Evolutionary conservation across 208 protist species (phyloP).

Genomic region (Trypanosoma caninum): DNA sequence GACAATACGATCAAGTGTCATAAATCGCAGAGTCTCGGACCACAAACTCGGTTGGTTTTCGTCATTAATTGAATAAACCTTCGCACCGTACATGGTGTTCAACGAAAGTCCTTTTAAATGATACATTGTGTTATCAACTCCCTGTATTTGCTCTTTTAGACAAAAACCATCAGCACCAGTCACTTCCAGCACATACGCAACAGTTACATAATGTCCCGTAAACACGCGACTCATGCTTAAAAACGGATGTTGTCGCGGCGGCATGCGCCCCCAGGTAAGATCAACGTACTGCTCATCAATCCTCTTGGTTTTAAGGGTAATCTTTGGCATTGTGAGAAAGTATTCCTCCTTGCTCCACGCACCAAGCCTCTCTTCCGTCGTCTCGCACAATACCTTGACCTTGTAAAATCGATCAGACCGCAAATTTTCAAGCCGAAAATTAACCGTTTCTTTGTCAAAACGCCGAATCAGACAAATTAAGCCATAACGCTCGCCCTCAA

Average conservation of each 20-base stretch:
- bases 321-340: constrained; percentile 70
- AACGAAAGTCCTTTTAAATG: constrained; percentile 48
- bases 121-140: constrained; percentile 22
- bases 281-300: constrained; percentile 78
- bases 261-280: constrained; percentile 55
- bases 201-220: constrained; percentile 37
- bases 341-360: constrained; percentile 67
- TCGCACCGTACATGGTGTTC: constrained; percentile 55
- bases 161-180: constrained; percentile 29
- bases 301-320: constrained; percentile 31
- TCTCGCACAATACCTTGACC: constrained; percentile 80
- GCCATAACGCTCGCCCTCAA: constrained; percentile 22
- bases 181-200: constrained; percentile 63
- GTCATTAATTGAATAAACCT: constrained; percentile 63
- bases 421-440: constrained; percentile 35
- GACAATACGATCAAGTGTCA: constrained; percentile 55
- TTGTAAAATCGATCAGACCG: constrained; percentile 63
- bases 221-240: constrained; percentile 26
- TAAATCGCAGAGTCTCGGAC: constrained; percentile 55
- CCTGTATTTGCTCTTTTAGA: constrained; percentile 25
- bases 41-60: constrained; percentile 50
- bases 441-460: constrained; percentile 11
- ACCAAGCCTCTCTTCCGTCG: constrained; percentile 70
- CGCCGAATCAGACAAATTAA: constrained; percentile 25
- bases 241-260: constrained; percentile 10